Conservation (phyloP, 2,329 filamentous ascomycete genomes). For the Penicillium digitatum region DNA sequence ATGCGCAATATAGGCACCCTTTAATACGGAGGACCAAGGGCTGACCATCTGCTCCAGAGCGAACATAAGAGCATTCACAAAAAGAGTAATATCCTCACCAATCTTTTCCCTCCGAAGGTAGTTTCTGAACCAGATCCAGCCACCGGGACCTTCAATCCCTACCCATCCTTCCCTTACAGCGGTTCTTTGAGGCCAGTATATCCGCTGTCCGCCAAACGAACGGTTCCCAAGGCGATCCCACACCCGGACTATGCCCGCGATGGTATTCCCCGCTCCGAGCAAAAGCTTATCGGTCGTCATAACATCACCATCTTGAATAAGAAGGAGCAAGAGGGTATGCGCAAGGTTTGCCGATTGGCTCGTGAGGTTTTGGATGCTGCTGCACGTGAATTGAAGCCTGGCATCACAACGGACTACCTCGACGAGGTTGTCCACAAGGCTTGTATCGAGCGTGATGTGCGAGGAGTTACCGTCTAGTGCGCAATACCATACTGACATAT, state of each 20-base stretch:
- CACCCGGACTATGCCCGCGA: constrained; percentile 84
- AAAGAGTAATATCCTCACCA: constrained; percentile 70
- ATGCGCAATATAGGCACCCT: constrained; percentile 16
- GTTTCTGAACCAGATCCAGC: constrained; percentile 89
- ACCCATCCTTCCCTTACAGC: constrained; percentile 79
- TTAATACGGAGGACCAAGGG: constrained; percentile 11
- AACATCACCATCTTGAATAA: constrained; percentile 80
- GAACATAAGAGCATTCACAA: constrained; percentile 84
- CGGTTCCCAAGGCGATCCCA: constrained; percentile 73
- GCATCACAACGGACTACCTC: constrained; percentile 91
- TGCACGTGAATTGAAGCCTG: constrained; percentile 76
- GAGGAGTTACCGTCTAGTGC: constrained; percentile 30
- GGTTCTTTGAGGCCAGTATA: constrained; percentile 82
- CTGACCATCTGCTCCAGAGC: constrained; percentile 49
- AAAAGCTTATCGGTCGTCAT: constrained; percentile 64
- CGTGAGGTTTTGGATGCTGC: constrained; percentile 92
- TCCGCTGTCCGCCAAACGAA: constrained; percentile 68
- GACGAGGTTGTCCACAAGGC: constrained; percentile 94
- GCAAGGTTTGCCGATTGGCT: constrained; percentile 80
- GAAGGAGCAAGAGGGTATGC: constrained; percentile 81
- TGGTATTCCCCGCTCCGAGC: constrained; percentile 67
- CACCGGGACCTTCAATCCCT: constrained; percentile 86
- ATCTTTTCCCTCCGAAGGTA: constrained; percentile 70
- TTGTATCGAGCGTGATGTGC: constrained; percentile 84
- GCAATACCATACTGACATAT: constrained; percentile 12